Evolutionary conservation across 306 rosid genomes (phyloP), one percentile per base, ranked within the genome.

Genomic region (Ziziphus jujuba): DNA sequence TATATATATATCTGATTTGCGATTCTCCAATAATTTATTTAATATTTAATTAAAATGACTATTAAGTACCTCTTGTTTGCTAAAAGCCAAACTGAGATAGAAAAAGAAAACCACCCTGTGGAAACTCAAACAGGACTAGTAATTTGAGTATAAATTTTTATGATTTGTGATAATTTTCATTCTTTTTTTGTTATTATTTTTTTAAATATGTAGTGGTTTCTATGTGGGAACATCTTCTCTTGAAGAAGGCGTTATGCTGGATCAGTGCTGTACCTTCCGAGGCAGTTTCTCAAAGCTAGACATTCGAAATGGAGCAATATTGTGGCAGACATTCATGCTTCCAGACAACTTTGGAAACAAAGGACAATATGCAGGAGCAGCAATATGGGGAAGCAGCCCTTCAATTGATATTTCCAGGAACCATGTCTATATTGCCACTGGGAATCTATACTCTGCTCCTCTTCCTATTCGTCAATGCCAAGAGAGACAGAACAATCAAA

Each of bases 321-420:
- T 75, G 9, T 90, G 95, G 89, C 81, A 76, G 36, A 85, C 91
- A 8, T 85, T 58, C 60, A 77, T 62, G 87, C 61, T 90, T 0
- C 95, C 88, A 0, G 78, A 87, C 34, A 90, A 90, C 74, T 56
- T 63, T 0, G 82, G 73, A 35, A 45, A 62, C 0, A 65, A 0
- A 9, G 84, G 75, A n/a, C 75, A 45, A 38, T 83, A 90, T 31
- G 82, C 95, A 0, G 89, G 96, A 35, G 91, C 88, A 4, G 85
- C 91, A 13, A 64, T 90, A 0, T 87, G 91, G 91, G 93, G 96
- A 67, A 87, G 91, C 40, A 90, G 96, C 65, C 91, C 96, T n/a
- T 72, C 96, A 19, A 81, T 90, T 33, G 95, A 90, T 43, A 28
- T 53, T 5, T 0, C 5, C 5, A 65, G 93, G 21, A 85, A 79